These are phyloP conservation scores for Aspergillus awamori DNA, from an alignment of 2,329 filamentous ascomycete genomes.

Conservation along the genomic window DNA sequence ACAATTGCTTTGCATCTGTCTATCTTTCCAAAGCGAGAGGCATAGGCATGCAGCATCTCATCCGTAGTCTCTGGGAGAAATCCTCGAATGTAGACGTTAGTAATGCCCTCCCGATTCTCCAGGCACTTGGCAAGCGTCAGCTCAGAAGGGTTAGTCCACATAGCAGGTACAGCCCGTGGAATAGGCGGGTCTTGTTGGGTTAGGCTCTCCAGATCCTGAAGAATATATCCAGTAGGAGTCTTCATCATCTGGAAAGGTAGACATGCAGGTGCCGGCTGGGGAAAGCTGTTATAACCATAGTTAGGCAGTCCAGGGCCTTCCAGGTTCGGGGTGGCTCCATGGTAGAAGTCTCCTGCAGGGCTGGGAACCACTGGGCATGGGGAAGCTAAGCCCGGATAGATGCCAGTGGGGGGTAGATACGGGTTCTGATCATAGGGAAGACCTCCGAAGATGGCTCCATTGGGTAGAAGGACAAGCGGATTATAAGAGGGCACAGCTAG, in stretches of 20 bases:
- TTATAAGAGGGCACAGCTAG: conserved; percentile 30
- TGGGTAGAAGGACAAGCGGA: conserved; percentile 37
- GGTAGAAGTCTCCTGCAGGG: conserved; percentile 58
- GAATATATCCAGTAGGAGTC: conserved; percentile 47
- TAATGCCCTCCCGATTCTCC: conserved; percentile 91
- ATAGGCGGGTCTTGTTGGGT: conserved; percentile 78
- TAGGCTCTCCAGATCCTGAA: conserved; percentile 63
- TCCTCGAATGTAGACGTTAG: conserved; percentile 97
- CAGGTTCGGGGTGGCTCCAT: conserved; percentile 55
- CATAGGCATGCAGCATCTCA: conserved; percentile 79
- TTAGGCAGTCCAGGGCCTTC: conserved; percentile 59
- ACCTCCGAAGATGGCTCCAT: conserved; percentile 36
- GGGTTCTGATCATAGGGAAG: conserved; percentile 34
- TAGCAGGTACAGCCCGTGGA: conserved; percentile 84
- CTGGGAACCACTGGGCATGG: conserved; percentile 36
- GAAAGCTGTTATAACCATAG: conserved; percentile 63
- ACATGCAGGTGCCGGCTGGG: conserved; percentile 53
- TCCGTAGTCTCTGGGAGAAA: conserved; percentile 95
- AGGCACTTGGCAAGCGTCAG: conserved; percentile 92
- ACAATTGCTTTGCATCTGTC: conserved; percentile 99
- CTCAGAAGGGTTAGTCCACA: conserved; percentile 77
- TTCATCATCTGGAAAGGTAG: conserved; percentile 51
- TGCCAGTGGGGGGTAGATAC: conserved; percentile 37
- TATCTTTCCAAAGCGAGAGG: conserved; percentile 85
- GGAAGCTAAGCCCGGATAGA: conserved; percentile 42